phyloP scores from a whole-genome alignment of 257 asterid species.

The Gentiana straminea region DNA sequence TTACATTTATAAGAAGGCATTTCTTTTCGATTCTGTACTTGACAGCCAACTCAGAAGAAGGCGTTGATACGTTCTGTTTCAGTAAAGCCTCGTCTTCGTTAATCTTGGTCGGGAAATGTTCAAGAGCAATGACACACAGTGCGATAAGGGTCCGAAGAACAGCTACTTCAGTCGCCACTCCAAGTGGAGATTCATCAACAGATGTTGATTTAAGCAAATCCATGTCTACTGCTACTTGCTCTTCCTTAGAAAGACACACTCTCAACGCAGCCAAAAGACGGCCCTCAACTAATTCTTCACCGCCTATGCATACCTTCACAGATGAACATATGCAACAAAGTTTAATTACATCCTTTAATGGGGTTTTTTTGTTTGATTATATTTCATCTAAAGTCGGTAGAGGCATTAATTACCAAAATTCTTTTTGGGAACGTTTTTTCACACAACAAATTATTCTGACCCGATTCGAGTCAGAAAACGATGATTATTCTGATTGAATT shows the following conservation, averaged over 20 bases:
- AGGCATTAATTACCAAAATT: too few relatives aligned
- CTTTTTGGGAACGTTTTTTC: too few relatives aligned
- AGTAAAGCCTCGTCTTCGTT: constrained; percentile 73
- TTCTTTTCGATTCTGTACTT: constrained; percentile 71
- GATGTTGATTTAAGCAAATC: constrained; percentile 40
- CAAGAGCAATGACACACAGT: constrained; percentile 65
- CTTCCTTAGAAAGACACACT: constrained; percentile 48
- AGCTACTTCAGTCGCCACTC: constrained; percentile 42
- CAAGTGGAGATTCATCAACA: constrained; percentile 51
- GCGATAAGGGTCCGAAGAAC: constrained; percentile 60
- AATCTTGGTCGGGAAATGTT: constrained; percentile 76
- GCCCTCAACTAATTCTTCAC: constrained; percentile 63
- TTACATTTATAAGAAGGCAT: constrained; percentile 51
- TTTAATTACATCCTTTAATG: too few relatives aligned
- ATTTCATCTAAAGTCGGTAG: too few relatives aligned
- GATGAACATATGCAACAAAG: background rate
- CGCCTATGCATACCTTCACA: constrained; percentile 70
- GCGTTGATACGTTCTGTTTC: constrained; percentile 28
- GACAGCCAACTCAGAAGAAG: constrained; percentile 53
- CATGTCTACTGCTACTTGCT: constrained; percentile 27
- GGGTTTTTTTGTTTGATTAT: too few relatives aligned
- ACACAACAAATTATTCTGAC: too few relatives aligned
- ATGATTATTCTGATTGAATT: too few relatives aligned
- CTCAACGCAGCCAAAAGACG: constrained; percentile 77
- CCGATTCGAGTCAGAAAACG: too few relatives aligned